Evolutionary conservation across 192 early-diverging fungal genomes (phyloP).

Genomic region (Obelidium mucronatum): DNA sequence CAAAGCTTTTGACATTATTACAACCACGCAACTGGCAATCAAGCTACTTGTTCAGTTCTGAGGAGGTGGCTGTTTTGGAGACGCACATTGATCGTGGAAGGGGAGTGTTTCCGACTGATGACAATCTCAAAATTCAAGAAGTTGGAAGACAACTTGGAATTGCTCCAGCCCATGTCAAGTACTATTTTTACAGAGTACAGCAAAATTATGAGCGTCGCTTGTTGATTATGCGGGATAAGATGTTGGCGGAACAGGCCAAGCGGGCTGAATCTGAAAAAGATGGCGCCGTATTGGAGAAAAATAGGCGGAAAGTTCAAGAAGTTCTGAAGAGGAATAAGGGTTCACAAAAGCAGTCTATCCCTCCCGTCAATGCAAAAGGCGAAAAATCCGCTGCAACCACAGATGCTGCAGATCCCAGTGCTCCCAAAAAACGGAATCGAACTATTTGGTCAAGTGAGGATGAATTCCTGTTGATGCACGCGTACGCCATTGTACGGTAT

Average conservation of each 20-base stretch:
- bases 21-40: constrained; percentile 46
- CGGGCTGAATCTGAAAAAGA: neutral
- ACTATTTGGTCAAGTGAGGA: constrained; percentile 37
- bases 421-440: constrained; percentile 19
- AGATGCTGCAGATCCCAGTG: neutral
- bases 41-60: constrained; percentile 38
- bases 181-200: constrained; percentile 48
- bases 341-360: neutral
- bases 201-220: constrained; percentile 34
- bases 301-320: constrained; percentile 12
- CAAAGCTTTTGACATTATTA: constrained; percentile 12
- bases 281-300: neutral
- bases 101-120: constrained; percentile 37
- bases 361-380: neutral
- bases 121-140: constrained; percentile 34
- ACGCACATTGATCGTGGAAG: constrained; percentile 39
- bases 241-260: constrained; percentile 11
- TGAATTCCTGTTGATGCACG: constrained; percentile 42
- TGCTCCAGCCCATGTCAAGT: constrained; percentile 39
- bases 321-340: neutral
- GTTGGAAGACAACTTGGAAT: constrained; percentile 39
- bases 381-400: neutral
- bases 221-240: constrained; percentile 13
- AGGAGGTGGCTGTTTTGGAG: constrained; percentile 39
- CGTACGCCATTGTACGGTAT: constrained; percentile 40